Base-by-base conservation (phyloP, 768 basidiomycete genomes). In the Suillus spraguei region DNA sequence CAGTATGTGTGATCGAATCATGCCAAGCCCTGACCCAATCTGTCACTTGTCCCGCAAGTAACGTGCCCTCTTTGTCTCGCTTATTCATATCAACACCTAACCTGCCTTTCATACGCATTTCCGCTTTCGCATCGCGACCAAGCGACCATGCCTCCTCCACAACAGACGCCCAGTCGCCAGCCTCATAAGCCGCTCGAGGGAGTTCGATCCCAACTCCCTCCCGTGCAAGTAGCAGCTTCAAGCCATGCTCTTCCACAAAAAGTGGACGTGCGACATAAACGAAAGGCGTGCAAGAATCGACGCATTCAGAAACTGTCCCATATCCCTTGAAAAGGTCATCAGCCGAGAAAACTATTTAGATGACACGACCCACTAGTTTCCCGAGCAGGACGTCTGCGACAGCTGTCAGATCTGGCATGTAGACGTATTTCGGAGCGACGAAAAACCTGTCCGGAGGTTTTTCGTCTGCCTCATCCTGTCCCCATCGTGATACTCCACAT, bases 321-420 rank as follows among this genome's bases (percentile, higher is more conserved):
- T 92, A 94, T 38, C 91, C 91, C 89, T 90, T 24, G 38, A 20
- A 24, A 63, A 28, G 64, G 44, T 55, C 39, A 32, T 55, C 35
- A 41, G 60, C 17, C 33, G 56, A 46, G 39, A 52, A 47, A 24
- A 33, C 13, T 5, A 47, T 47, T 6, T n/a, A 5, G 46, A 38
- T 52, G 9, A 56, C n/a, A 7, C n/a, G 14, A 78, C 85, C 63
- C 63, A 90, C 89, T 70, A 94, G 76, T 74, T 93, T 94, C 44
- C 92, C 92, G 42, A 94, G 80, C 16, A 93, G 78, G 22, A 90
- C 90, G 69, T 94, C 90, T 5, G 83, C 87, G 9, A 86, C 81
- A 2, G 89, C 89, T 33, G 86, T 91, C 65, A 94, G 72, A 73
- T 94, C 90, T 20, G 92, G 92, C 87, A 94, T 92, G 73, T 92